A percentile compares a stretch with the other conserved stretches of the same genome.
These are phyloP conservation scores for Xylaria sp. DNA, from an alignment of 2,329 filamentous ascomycete genomes.

Conservation along the genomic window DNA sequence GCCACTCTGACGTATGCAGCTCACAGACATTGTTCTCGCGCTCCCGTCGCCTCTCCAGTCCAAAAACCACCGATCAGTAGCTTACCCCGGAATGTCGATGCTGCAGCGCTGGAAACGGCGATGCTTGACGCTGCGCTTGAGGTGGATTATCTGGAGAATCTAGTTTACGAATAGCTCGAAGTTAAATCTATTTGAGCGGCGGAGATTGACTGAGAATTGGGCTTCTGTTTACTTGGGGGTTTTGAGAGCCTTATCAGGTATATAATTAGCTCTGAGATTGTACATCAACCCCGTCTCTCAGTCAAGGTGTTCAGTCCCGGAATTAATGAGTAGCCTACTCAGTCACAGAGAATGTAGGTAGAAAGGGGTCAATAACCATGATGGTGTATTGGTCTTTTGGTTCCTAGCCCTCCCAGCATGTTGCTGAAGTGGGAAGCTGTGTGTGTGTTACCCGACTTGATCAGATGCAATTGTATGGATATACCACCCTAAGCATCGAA, in stretches of 20 bases:
- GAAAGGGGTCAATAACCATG: too few species aligned
- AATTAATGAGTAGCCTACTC: too few species aligned
- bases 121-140: conserved; percentile 6
- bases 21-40: background rate
- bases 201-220: background rate
- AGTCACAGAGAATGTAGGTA: too few species aligned
- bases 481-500: too few species aligned
- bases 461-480: too few species aligned
- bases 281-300: background rate
- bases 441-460: too few species aligned
- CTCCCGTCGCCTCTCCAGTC: background rate
- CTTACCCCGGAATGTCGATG: background rate
- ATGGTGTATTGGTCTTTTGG: too few species aligned
- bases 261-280: background rate
- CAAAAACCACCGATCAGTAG: background rate
- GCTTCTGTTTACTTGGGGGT: background rate
- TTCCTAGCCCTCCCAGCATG: too few species aligned
- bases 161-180: background rate
- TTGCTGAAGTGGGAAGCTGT: too few species aligned
- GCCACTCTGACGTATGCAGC: too few species aligned
- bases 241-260: background rate
- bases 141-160: background rate
- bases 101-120: background rate
- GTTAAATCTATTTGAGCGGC: background rate
- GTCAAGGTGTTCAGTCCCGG: too few species aligned